Percentiles rank a stretch among this genome's conserved stretches.
Evolutionary conservation across 768 basidiomycete genomes (phyloP).

Genomic region (Tulasnella sp.): DNA sequence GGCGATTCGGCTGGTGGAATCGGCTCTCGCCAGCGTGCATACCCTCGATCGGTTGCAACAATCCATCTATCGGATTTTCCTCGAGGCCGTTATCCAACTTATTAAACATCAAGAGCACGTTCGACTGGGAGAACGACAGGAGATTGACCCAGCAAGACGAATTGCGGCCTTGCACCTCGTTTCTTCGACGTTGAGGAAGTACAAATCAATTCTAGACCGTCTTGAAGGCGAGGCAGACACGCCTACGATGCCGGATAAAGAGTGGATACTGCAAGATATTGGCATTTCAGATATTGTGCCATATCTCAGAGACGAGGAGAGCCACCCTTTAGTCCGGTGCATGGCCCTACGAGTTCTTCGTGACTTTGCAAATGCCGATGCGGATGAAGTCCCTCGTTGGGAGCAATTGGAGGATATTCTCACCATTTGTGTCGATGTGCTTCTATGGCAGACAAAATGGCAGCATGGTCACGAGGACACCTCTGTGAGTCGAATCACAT

Average conservation of each 20-base stretch:
- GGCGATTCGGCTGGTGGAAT: neutral
- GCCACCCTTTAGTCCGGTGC: neutral
- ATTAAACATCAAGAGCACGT: neutral
- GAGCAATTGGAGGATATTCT: neutral
- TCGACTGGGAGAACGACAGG: neutral
- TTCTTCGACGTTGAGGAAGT: neutral
- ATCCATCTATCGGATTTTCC: neutral
- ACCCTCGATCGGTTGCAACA: neutral
- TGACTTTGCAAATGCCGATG: neutral
- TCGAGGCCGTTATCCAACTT: neutral
- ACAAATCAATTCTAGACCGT: neutral
- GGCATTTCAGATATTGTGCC: neutral
- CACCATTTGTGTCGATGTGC: neutral
- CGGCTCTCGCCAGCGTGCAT: neutral
- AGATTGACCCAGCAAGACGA: neutral
- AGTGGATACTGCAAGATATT: neutral
- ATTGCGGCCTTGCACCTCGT: neutral
- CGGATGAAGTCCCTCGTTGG: neutral
- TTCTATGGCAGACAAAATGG: constrained; percentile 12
- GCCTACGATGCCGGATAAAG: neutral
- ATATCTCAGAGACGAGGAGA: neutral
- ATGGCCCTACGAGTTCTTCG: neutral
- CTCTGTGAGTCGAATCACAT: neutral
- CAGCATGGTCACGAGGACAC: neutral
- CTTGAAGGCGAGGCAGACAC: neutral